Evolutionary conservation across 2,329 filamentous ascomycete genomes (phyloP), one percentile per base, ranked within the genome.

Genomic region (Alternaria sp.): DNA sequence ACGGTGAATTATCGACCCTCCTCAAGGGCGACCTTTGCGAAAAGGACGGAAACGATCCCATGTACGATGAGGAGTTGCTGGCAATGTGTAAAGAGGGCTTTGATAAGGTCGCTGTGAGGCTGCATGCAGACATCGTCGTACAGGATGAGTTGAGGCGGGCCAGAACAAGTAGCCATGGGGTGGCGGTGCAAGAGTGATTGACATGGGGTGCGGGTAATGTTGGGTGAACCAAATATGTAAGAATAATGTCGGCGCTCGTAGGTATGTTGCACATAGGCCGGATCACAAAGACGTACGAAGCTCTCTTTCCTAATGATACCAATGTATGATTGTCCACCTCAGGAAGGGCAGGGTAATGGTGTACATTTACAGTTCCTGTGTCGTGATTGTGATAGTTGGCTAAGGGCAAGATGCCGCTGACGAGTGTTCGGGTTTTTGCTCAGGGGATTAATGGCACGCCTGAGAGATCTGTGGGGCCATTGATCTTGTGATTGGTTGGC

Each of bases 41-140:
- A 28, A 28, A 51, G 24, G 41, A 59, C 6, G 56, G 53, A 3
- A 47, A 22, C n/a, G 51, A 64, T 41, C 59, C 59, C 28, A 12
- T 60, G 32, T 9, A 32, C 6, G 56, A 60, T 26, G 16, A 39
- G n/a, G 53, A 36, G 2, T 4, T 41, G 20, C 49, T 64, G 54
- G 42, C 47, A 14, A 26, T 55, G 34, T 43, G 58, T 9, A 57
- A 38, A 18, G n/a, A 39, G 2, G 62, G 64, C 0, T 64, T 66
- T 32, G 18, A 57, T 16, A 47, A 42, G 28, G 41, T 22, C 14
- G 54, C 51, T 9, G 2, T n/a, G n/a, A 18, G 36, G 44, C 20
- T 51, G 16, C 49, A 36, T n/a, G n/a, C 32, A 14, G 11, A 20
- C 7, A 36, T 38, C 7, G 11, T 36, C 9, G 18, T 9, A 3